phyloP scores from a whole-genome alignment of 1,284 basidiomycete species.

The Tilletia caries region DNA sequence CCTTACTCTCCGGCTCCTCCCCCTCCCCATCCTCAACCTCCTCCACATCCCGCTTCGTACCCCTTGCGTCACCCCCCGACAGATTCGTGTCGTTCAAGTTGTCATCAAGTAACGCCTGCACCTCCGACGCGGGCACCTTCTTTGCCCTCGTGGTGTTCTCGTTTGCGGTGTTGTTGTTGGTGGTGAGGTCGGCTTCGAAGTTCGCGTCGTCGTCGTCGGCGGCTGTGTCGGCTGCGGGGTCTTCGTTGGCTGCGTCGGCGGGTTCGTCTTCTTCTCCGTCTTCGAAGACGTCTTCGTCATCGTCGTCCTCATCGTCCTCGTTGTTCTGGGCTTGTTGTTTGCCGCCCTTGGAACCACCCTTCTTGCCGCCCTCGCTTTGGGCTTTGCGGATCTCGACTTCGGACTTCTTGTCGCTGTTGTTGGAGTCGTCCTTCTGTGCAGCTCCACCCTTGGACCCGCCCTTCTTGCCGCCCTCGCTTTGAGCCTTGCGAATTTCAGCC shows the following conservation, averaged over 20 bases:
- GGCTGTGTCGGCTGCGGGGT: neutral
- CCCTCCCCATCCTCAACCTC: neutral
- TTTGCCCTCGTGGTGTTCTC: neutral
- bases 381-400: neutral
- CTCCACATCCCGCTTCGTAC: neutral
- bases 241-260: conserved; percentile 3
- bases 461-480: conserved; percentile 2
- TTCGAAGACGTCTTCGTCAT: conserved; percentile 6
- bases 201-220: neutral
- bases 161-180: neutral
- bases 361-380: conserved; percentile 6
- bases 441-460: conserved; percentile 1
- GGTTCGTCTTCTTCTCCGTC: neutral
- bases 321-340: neutral
- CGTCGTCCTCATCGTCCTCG: neutral
- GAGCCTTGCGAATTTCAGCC: neutral
- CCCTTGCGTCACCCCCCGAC: neutral
- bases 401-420: neutral
- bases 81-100: neutral
- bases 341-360: no score
- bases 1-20: neutral
- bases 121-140: neutral
- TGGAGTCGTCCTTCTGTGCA: neutral
- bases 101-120: neutral
- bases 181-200: neutral